A percentile compares a stretch with the other conserved stretches of the same genome.
phyloP scores from a whole-genome alignment of 2,329 filamentous ascomycete species.

The Chaetomiaceae sp. region DNA sequence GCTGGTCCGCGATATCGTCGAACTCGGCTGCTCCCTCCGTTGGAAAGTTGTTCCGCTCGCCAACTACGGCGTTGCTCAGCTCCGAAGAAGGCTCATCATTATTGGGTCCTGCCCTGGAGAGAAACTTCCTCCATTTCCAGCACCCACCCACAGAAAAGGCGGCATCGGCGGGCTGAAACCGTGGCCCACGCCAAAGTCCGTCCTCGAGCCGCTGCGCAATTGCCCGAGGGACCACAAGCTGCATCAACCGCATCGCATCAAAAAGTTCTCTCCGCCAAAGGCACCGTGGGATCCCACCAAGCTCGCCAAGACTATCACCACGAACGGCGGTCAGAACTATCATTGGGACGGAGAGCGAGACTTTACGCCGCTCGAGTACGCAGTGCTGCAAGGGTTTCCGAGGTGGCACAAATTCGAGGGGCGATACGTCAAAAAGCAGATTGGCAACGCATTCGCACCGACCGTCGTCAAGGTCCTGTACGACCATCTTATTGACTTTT shows the following conservation, averaged over 20 bases:
- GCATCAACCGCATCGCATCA: slow-evolving; percentile 32
- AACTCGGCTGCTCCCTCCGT: slow-evolving; percentile 60
- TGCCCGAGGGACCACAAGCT: slow-evolving; percentile 22
- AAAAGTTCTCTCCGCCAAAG: slow-evolving; percentile 19
- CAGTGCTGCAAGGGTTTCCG: slow-evolving; percentile 65
- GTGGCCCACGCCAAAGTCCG: slow-evolving; percentile 40
- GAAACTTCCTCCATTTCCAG: slow-evolving; percentile 58
- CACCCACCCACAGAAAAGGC: slow-evolving; percentile 49
- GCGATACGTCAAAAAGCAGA: slow-evolving; percentile 51
- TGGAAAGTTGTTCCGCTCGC: slow-evolving; percentile 56
- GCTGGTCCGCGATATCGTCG: slow-evolving; percentile 58
- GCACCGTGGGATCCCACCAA: slow-evolving; percentile 40
- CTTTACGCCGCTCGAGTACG: slow-evolving; percentile 63
- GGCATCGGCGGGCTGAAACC: slow-evolving; percentile 32
- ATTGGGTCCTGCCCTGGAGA: slow-evolving; percentile 64
- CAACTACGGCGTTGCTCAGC: slow-evolving; percentile 46
- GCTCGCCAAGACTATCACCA: slow-evolving; percentile 57
- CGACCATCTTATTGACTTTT: slow-evolving; percentile 40
- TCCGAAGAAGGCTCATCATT: slow-evolving; percentile 47
- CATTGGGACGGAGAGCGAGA: slow-evolving; percentile 58
- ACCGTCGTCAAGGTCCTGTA: slow-evolving; percentile 46
- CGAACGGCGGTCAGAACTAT: slow-evolving; percentile 54
- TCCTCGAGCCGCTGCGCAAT: slow-evolving; percentile 34
- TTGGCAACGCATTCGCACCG: slow-evolving; percentile 75
- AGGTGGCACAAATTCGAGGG: slow-evolving; percentile 48